phyloP scores from a whole-genome alignment of 495 filamentous ascomycete species.

The Aspergillus panamensis region DNA sequence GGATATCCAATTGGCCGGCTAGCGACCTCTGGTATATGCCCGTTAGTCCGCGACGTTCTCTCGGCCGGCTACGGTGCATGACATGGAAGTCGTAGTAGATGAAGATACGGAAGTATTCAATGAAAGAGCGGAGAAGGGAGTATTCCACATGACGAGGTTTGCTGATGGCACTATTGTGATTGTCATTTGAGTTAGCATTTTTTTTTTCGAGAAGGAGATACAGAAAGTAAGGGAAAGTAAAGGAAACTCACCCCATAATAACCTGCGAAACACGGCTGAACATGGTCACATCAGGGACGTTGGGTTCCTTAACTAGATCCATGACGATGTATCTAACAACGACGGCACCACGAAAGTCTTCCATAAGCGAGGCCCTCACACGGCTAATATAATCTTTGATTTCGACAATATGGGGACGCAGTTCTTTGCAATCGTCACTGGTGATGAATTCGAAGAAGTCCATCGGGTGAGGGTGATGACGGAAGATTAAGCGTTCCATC shows the following conservation, averaged over 20 bases:
- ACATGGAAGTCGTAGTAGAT: too few species aligned
- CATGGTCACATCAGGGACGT: neutral
- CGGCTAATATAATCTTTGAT: neutral
- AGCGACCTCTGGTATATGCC: too few species aligned
- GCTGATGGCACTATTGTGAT: too few species aligned
- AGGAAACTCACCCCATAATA: neutral
- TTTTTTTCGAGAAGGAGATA: neutral
- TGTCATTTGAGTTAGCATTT: too few species aligned
- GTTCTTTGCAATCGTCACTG: neutral
- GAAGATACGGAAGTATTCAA: too few species aligned
- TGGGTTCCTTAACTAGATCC: neutral
- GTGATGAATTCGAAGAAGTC: neutral
- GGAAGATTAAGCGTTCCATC: slow-evolving; percentile 11
- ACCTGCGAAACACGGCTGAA: neutral
- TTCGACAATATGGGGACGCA: neutral
- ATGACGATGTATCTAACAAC: neutral
- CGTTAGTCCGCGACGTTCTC: too few species aligned
- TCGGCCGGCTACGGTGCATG: too few species aligned
- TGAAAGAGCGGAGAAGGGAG: too few species aligned
- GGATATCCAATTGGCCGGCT: too few species aligned
- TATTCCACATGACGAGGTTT: too few species aligned
- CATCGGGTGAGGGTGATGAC: neutral
- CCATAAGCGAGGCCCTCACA: neutral
- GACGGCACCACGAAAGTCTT: neutral
- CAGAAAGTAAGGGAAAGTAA: neutral